Base-by-base conservation (phyloP, 2,329 filamentous ascomycete species). In the Pestalotiopsis sp. region DNA sequence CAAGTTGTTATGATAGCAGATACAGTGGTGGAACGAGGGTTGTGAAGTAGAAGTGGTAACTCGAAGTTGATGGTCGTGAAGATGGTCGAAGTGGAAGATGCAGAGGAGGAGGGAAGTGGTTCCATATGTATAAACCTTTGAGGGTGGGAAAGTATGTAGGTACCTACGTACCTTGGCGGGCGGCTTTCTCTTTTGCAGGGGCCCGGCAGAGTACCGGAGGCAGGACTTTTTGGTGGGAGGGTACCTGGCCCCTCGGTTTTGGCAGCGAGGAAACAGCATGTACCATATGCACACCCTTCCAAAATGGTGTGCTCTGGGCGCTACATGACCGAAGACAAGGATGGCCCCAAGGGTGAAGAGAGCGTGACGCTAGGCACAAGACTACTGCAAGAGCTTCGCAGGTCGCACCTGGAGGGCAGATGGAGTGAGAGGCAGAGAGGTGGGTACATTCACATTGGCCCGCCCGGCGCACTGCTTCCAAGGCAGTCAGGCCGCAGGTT, bases 291-390 rank as follows among this genome's bases (percentile, higher is more conserved):
- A 60, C 60, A 31, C 20, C n/a, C 36, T 27, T 67, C 63, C 20
- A 64, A 23, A 57, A 66, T 66, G 63, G 63, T 66, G 63, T 66
- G 63, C 63, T 66, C 45, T 66, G 49, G 49, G 63, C 63, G 49
- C n/a, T 56, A 23, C 25, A 66, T 66, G 63, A 60, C 65, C 65
- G 58, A 67, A 56, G 65, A 57, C 41, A 45, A 49, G 63, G 63
- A n/a, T 41, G 17, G 11, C 17, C 12, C 20, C 13, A 45, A 56
- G 63, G 63, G 63, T 56, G 63, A 45, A 56, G 63, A 27, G 62
- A 52, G 23, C 62, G 62, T 65, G 62, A 52, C 38, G 41, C 38
- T 52, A 65, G 62, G 36, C 27, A 62, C 25, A 36, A 36, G 25
- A 39, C 59, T 62, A 62, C 59, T 62, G 59, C 59, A 62, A 20